These are phyloP conservation scores for Aspergillus nomiae DNA, from an alignment of 2,329 filamentous ascomycete species.

Conservation along the genomic window DNA sequence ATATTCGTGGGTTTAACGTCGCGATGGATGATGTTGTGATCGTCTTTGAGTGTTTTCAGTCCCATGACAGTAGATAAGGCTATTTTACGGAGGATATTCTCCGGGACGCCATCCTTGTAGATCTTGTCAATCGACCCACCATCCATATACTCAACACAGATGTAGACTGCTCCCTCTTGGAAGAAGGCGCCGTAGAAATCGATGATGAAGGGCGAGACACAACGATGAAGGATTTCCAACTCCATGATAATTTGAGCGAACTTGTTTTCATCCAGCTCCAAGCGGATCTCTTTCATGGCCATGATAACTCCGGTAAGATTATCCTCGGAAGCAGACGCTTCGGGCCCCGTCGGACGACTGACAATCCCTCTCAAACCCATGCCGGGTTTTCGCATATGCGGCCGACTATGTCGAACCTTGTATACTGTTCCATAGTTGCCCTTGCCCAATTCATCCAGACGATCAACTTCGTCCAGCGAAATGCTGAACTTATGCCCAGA, in stretches of 20 bases:
- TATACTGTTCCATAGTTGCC: conserved; percentile 98
- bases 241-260: conserved; percentile 98
- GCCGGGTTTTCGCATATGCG: conserved; percentile 62
- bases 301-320: conserved; percentile 70
- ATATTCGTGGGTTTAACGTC: conserved; percentile 99
- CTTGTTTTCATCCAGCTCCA: conserved; percentile 95
- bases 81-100: conserved; percentile 85
- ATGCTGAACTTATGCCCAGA: conserved; percentile 89
- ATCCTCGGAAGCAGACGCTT: conserved; percentile 25
- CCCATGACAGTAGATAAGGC: conserved; percentile 88
- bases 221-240: conserved; percentile 91
- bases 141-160: conserved; percentile 99
- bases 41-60: conserved; percentile 89
- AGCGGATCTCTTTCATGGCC: conserved; percentile 98
- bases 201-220: conserved; percentile 92
- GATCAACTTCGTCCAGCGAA: conserved; percentile 93
- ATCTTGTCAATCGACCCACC: conserved; percentile 96
- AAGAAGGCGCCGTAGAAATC: conserved; percentile 99
- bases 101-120: conserved; percentile 86
- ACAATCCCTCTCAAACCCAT: conserved; percentile 64
- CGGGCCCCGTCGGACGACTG: conserved; percentile 35
- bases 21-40: conserved; percentile 98
- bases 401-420: conserved; percentile 85
- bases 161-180: conserved; percentile 97
- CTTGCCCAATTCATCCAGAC: conserved; percentile 89